Evolutionary conservation across 805 yeast genomes (phyloP), one percentile per base, ranked within the genome.

Genomic region (Priceomyces fermenticarens): DNA sequence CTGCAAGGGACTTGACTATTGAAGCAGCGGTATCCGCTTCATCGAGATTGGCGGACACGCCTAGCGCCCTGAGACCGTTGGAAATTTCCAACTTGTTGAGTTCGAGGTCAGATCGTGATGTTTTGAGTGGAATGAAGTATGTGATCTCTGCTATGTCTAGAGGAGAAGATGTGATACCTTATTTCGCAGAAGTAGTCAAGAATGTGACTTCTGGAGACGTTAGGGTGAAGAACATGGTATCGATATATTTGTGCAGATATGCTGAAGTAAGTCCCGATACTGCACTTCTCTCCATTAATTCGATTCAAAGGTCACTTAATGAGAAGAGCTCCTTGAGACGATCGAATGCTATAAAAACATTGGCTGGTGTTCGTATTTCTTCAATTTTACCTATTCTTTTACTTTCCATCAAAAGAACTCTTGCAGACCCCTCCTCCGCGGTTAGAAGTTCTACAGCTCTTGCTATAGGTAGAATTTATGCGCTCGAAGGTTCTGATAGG

Each of bases 201-300:
- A 89, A 89, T 59, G 81, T 90, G 28, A 85, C 88, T 5, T 81
- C 91, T 13, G 51, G 72, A 4, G 62, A 67, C 36, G 78, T 80
- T 41, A 83, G 81, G 46, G 77, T 88, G 23, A 78, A 87, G 44
- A 80, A 83, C 49, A 71, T 91, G 57, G 96, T 89, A 2, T 80
- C 87, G 62, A 71, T 84, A 1, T 88, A 87, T 51, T 64, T 93
- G 36, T 66, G 82, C 32, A 73, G 85, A 41, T 88, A 80, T 58
- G 93, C 96, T 16, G 95, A 88, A 46, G 61, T 71, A 41, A 90
- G 88, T 50, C 96, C 93, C 8, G 96, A 90, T 58, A 75, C 87
- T n/a, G 93, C 98, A 2, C 72, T 93, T 14, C 70, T 93, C 35
- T 81, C 96, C 1, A 86, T 93, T 48, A 93, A 93, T 60, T 86